Conservation (phyloP, 495 filamentous ascomycete genomes). For the Aspergillus bridgeri region DNA sequence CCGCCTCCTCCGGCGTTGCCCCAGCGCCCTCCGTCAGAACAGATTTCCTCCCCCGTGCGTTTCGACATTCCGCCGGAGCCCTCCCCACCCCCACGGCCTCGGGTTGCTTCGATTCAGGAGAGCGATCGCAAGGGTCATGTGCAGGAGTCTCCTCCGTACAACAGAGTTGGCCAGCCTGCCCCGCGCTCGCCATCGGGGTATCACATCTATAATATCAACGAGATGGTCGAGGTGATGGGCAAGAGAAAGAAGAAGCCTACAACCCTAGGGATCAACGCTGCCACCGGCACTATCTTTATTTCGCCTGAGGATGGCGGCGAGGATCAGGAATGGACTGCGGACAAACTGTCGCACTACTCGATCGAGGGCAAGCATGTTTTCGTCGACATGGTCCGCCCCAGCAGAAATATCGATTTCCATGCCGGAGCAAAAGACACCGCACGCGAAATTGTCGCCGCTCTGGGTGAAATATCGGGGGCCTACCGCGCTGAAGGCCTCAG, state of each 20-base stretch:
- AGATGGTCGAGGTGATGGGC: conserved; percentile 91
- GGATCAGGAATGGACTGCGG: conserved; percentile 87
- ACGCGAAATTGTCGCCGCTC: conserved; percentile 80
- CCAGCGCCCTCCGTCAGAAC: conserved; percentile 61
- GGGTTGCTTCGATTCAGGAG: conserved; percentile 16
- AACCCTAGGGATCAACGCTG: conserved; percentile 83
- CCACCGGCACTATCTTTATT: conserved; percentile 84
- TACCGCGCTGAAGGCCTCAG: conserved; percentile 77
- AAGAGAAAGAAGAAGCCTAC: conserved; percentile 98
- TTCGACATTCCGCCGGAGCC: conserved; percentile 48
- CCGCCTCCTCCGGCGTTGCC: conserved; percentile 65
- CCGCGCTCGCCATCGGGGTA: conserved; percentile 70
- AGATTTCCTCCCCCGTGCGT: conserved; percentile 47
- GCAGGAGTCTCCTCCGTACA: conserved; percentile 57
- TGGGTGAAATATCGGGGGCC: conserved; percentile 87
- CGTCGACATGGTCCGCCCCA: conserved; percentile 83
- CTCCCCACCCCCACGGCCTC: conserved; percentile 26
- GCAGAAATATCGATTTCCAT: conserved; percentile 93
- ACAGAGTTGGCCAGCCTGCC: conserved; percentile 44
- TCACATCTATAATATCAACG: conserved; percentile 92
- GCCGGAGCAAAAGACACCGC: conserved; percentile 97
- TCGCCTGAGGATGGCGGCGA: conserved; percentile 86
- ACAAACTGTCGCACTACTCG: conserved; percentile 90
- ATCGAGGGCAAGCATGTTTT: conserved; percentile 99
- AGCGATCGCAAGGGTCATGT: conserved; percentile 38